phyloP scores from a whole-genome alignment of 345 rosid genomes.

The Rhodamnia rubescens region DNA sequence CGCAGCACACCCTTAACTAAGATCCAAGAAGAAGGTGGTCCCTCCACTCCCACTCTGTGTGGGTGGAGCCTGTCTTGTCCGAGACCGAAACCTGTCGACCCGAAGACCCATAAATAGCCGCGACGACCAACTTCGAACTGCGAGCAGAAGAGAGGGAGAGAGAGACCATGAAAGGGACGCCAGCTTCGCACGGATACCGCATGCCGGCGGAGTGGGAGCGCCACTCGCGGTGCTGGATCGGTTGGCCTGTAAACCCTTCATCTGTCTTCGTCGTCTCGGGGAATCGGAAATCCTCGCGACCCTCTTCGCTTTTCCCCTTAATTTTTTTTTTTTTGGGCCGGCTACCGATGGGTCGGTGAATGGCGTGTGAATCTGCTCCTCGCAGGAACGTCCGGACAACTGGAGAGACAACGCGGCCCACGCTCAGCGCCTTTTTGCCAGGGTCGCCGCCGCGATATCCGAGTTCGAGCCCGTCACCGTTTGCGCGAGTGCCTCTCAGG shows the following conservation, averaged over 20 bases:
- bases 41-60: no score
- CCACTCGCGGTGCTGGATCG: constrained; percentile 91
- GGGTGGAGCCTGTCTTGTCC: not conserved
- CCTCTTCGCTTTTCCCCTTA: not conserved
- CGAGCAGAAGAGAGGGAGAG: not conserved
- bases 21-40: no score
- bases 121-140: not conserved
- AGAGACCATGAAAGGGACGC: constrained; percentile 37
- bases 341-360: not conserved
- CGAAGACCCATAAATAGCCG: not conserved
- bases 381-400: constrained; percentile 87
- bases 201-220: constrained; percentile 99
- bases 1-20: no score
- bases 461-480: constrained; percentile 76
- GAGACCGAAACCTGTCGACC: not conserved
- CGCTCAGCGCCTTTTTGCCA: constrained; percentile 46
- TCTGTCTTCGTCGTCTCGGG: not conserved
- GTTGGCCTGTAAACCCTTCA: constrained; percentile 71
- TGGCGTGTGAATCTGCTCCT: not conserved
- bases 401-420: constrained; percentile 65
- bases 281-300: not conserved
- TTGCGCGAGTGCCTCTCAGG: constrained; percentile 88
- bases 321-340: not conserved
- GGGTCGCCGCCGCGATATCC: constrained; percentile 71
- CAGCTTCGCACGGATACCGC: constrained; percentile 43